Conservation (phyloP, 345 rosid species). For the Eucalyptus regnans region DNA sequence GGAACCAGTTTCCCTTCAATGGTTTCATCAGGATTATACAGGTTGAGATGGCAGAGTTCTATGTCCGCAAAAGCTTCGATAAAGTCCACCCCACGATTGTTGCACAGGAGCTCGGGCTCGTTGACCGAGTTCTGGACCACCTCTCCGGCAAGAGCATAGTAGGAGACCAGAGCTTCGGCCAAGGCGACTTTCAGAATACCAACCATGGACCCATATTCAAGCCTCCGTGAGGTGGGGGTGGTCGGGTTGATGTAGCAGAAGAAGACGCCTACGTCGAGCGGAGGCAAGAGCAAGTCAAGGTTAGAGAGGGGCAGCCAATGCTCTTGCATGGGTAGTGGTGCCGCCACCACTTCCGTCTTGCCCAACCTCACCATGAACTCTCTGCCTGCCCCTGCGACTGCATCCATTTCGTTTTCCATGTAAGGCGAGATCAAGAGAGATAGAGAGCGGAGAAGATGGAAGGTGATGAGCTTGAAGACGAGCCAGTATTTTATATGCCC, state of each 20-base stretch:
- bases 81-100: slow-evolving; percentile 80
- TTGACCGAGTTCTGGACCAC: slow-evolving; percentile 37
- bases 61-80: slow-evolving; percentile 48
- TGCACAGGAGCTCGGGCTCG: slow-evolving; percentile 80
- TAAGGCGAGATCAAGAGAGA: background rate
- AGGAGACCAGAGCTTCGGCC: slow-evolving; percentile 54
- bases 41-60: slow-evolving; percentile 39
- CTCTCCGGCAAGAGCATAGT: slow-evolving; percentile 71
- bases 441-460: background rate
- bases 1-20: slow-evolving; percentile 63
- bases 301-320: slow-evolving; percentile 85
- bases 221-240: background rate
- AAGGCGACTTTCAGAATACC: slow-evolving; percentile 39
- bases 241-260: slow-evolving; percentile 33
- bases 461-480: background rate
- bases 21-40: slow-evolving; percentile 56
- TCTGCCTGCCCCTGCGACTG: background rate
- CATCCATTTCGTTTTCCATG: background rate
- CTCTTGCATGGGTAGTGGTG: slow-evolving; percentile 54
- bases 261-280: slow-evolving; percentile 35
- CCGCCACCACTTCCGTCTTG: slow-evolving; percentile 48
- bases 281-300: slow-evolving; percentile 80
- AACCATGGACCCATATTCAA: slow-evolving; percentile 8
- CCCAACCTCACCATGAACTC: slow-evolving; percentile 9
- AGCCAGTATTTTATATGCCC: background rate